Evolutionary conservation across 2,329 filamentous ascomycete genomes (phyloP), one percentile per base, ranked within the genome.

Genomic region (Phialophora tarda): DNA sequence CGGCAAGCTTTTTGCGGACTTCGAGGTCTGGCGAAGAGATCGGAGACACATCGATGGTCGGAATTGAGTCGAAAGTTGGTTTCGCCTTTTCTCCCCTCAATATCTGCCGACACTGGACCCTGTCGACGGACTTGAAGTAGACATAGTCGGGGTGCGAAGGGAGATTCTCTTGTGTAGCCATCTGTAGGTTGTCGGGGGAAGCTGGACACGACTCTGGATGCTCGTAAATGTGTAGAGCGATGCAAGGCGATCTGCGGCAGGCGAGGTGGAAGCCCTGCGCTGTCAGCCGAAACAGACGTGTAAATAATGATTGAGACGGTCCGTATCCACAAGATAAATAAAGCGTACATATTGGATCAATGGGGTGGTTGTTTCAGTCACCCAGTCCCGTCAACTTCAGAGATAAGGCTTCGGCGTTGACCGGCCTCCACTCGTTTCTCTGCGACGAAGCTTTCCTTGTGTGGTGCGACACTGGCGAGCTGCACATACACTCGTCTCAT

Each of bases 1-100:
- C 69, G 0, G 82, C 82, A 0, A 84, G 78, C 14, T 71, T 68
- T 48, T 77, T 73, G 0, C 81, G 79, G 2, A 78, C 75, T 0
- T 73, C 68, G 0, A 78, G 59, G 0, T 77, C 73, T 1, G 71
- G 56, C 53, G 78, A 77, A 61, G 82, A 50, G 32, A 63, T 57
- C 21, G 56, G 50, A 23, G 61, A 56, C 21, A 26, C 50, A 48
- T 63, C 61, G 23, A 63, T 63, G 32, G 51, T 28, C 38, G 61
- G 61, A 44, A 63, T 63, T 21, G 30, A 24, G 14, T 63, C 51
- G 61, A 63, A 63, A 4, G 61, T 57, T 51, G 51, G 21, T 26
- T 57, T 63, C 8, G 61, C 61, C 23, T 63, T 24, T 2, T 55
- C 34, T 3, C 61, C 61, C 26, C 51, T 63, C 51, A 63, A 47